These are phyloP conservation scores for Diaporthe sp. DNA, from an alignment of 2,329 filamentous ascomycete species.

Conservation along the genomic window DNA sequence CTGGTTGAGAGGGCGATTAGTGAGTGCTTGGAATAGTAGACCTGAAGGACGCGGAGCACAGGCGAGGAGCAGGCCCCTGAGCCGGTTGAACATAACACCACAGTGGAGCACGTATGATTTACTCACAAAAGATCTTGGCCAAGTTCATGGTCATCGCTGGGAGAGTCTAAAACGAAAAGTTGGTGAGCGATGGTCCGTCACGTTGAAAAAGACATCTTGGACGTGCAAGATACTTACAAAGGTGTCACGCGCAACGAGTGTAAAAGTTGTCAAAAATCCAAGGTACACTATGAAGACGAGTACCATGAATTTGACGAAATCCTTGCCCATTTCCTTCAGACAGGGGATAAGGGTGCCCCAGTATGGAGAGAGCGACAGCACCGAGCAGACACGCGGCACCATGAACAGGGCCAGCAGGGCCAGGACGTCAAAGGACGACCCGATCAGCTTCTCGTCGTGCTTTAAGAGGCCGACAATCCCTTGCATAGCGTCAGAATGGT, in stretches of 20 bases:
- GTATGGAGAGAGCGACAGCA: constrained; percentile 89
- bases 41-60: too few species aligned
- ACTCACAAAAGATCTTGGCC: constrained; percentile 78
- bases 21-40: not conserved
- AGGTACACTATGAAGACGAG: constrained; percentile 86
- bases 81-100: too few species aligned
- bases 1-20: not conserved
- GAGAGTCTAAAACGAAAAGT: constrained; percentile 62
- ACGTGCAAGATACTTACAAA: constrained; percentile 56
- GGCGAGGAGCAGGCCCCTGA: too few species aligned
- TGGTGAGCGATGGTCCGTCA: not conserved
- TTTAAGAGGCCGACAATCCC: constrained; percentile 77
- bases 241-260: constrained; percentile 78
- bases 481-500: constrained; percentile 50
- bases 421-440: constrained; percentile 89
- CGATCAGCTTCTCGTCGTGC: constrained; percentile 73
- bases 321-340: constrained; percentile 93
- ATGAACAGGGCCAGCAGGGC: constrained; percentile 91
- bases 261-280: constrained; percentile 90
- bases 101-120: not conserved
- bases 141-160: constrained; percentile 78
- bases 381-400: constrained; percentile 88
- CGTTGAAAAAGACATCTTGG: not conserved
- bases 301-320: constrained; percentile 84
- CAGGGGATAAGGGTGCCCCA: constrained; percentile 93